Evolutionary conservation across 768 basidiomycete species (phyloP).

Genomic region (Thelephora aurantiotincta): DNA sequence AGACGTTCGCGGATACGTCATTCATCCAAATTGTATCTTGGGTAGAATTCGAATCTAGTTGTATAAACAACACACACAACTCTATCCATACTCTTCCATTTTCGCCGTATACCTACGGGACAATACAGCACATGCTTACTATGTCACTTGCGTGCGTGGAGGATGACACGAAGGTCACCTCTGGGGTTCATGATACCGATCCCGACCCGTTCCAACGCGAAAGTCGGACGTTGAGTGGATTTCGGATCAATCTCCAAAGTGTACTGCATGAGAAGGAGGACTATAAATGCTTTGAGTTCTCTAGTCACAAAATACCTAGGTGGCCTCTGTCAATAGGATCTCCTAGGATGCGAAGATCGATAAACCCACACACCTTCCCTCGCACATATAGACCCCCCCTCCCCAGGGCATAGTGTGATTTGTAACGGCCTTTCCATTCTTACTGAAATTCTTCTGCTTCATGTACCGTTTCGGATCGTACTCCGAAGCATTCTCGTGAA

Average conservation of each 20-base stretch:
- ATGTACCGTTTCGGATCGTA: not conserved
- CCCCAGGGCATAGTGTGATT: not conserved
- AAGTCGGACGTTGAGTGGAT: not conserved
- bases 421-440: not conserved
- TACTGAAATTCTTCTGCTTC: not conserved
- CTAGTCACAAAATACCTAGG: not conserved
- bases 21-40: conserved; percentile 41
- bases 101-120: too few relatives aligned
- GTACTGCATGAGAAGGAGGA: not conserved
- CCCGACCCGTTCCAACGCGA: not conserved
- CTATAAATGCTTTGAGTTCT: not conserved
- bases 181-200: not conserved
- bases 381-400: conserved; percentile 14
- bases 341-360: not conserved
- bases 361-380: not conserved
- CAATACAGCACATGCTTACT: too few relatives aligned
- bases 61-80: too few relatives aligned
- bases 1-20: too few relatives aligned
- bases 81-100: too few relatives aligned
- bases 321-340: conserved; percentile 10
- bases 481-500: too few relatives aligned
- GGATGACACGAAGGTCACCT: too few relatives aligned
- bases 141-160: too few relatives aligned
- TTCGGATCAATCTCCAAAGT: not conserved
- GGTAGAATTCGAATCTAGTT: too few relatives aligned